Percentiles rank a stretch among this genome's conserved stretches.
Conservation (phyloP, 805 yeast species). For the Barnettozyma wickerhamii region DNA sequence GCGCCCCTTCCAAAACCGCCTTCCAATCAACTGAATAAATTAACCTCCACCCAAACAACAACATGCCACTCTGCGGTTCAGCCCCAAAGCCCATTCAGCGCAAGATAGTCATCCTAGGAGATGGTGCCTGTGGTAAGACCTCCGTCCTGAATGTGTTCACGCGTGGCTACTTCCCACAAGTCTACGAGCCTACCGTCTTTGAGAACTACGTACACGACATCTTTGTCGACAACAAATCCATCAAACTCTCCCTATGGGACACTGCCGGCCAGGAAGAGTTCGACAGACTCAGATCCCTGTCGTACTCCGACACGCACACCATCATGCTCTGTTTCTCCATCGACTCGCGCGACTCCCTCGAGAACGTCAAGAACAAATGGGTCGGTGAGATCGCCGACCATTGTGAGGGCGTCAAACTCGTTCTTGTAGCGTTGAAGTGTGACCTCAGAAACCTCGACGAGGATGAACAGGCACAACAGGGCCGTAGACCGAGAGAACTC, state of each 20-base stretch:
- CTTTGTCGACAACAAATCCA: slow-evolving; percentile 89
- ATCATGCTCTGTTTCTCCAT: slow-evolving; percentile 95
- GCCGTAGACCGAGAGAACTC: slow-evolving; percentile 35
- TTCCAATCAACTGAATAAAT: too few relatives aligned
- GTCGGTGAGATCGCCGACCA: slow-evolving; percentile 95
- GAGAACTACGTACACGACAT: slow-evolving; percentile 97
- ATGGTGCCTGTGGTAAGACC: slow-evolving; percentile 99
- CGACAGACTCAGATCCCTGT: slow-evolving; percentile 86
- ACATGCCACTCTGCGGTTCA: slow-evolving; percentile 11
- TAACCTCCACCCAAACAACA: background rate
- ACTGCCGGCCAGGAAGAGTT: slow-evolving; percentile 99
- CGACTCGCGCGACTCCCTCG: slow-evolving; percentile 90
- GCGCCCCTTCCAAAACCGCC: background rate
- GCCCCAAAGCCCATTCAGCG: slow-evolving; percentile 48
- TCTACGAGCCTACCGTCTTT: slow-evolving; percentile 96
- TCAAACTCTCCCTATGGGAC: slow-evolving; percentile 93
- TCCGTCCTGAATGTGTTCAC: slow-evolving; percentile 93
- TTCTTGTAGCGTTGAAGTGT: slow-evolving; percentile 90
- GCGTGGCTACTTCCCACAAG: slow-evolving; percentile 96
- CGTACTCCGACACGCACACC: slow-evolving; percentile 94
- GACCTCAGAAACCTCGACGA: slow-evolving; percentile 76
- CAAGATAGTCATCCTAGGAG: slow-evolving; percentile 91
- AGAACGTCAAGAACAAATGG: slow-evolving; percentile 95
- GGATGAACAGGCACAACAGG: slow-evolving; percentile 33
- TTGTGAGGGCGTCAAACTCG: slow-evolving; percentile 93